phyloP scores from a whole-genome alignment of 140 eudicot genomes.

The Oenanthe javanica region DNA sequence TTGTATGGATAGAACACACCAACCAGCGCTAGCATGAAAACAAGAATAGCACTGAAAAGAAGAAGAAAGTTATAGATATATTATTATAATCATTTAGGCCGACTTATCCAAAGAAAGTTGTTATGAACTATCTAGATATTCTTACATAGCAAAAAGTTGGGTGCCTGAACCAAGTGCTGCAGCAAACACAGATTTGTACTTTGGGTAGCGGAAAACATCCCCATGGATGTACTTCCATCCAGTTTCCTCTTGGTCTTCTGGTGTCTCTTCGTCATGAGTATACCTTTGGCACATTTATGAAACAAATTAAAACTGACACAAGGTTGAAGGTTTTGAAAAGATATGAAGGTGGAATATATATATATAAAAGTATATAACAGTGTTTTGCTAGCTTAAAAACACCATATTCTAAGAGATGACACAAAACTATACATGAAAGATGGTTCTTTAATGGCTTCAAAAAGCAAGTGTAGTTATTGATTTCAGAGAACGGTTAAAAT shows the following conservation, averaged over 20 bases:
- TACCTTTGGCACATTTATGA: not conserved
- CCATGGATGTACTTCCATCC: conserved; percentile 20
- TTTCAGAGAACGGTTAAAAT: not conserved
- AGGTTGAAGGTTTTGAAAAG: not conserved
- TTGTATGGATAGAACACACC: conserved; percentile 22
- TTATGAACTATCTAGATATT: not conserved
- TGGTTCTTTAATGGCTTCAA: not conserved
- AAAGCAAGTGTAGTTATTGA: not conserved
- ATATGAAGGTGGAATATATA: not conserved
- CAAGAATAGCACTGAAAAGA: not conserved
- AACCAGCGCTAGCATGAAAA: conserved; percentile 12
- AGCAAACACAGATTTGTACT: conserved; percentile 14
- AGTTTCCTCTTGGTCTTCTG: conserved; percentile 3
- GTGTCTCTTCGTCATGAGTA: conserved; percentile 2
- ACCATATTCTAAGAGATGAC: not conserved
- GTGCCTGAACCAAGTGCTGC: conserved; percentile 19
- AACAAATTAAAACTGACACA: not conserved
- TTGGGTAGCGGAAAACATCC: conserved; percentile 22
- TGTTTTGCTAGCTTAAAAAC: not conserved
- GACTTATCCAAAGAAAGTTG: not conserved
- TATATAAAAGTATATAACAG: too few relatives aligned
- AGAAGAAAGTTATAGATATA: not conserved
- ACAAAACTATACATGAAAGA: not conserved
- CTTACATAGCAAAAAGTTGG: conserved; percentile 4
- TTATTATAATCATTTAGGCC: not conserved